Percentiles rank a stretch among this genome's conserved stretches.
Evolutionary conservation across 345 rosid species (phyloP).

Genomic region (Erysimum cheiranthoides): DNA sequence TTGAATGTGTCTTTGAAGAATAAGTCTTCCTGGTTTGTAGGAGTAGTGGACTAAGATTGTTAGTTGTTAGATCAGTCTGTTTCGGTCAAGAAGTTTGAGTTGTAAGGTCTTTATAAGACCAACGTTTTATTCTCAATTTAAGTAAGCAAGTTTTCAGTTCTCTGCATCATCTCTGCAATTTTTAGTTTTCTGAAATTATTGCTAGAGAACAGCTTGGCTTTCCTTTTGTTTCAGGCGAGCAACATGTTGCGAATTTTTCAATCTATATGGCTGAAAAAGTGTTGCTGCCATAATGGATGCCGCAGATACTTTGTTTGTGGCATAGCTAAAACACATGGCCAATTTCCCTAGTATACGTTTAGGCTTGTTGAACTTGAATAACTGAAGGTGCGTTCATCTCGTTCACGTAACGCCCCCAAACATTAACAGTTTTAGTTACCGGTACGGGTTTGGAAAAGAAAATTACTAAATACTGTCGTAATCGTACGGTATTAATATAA

Average conservation of each 20-base stretch:
- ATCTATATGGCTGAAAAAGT: neutral
- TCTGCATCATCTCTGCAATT: too few species aligned
- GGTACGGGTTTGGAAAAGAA: constrained; percentile 5
- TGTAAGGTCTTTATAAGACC: too few species aligned
- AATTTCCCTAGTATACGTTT: neutral
- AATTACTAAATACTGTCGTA: neutral
- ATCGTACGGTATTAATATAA: constrained; percentile 35
- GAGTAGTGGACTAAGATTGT: too few species aligned
- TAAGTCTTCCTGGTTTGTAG: too few species aligned
- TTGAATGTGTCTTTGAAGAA: too few species aligned
- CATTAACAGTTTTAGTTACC: neutral
- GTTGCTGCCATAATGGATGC: neutral
- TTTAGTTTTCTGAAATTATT: too few species aligned
- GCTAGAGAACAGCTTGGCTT: neutral
- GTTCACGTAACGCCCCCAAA: constrained; percentile 8
- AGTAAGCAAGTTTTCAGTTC: too few species aligned
- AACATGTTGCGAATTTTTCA: neutral
- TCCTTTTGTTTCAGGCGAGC: neutral
- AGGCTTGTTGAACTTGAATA: neutral
- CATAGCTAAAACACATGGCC: neutral
- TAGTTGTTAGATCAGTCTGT: too few species aligned
- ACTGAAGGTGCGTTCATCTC: constrained; percentile 1
- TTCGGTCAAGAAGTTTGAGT: too few species aligned
- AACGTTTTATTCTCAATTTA: too few species aligned
- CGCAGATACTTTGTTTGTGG: neutral